Conservation (phyloP, 2,329 filamentous ascomycete genomes). For the Hymenotorrendiella dingleyae region DNA sequence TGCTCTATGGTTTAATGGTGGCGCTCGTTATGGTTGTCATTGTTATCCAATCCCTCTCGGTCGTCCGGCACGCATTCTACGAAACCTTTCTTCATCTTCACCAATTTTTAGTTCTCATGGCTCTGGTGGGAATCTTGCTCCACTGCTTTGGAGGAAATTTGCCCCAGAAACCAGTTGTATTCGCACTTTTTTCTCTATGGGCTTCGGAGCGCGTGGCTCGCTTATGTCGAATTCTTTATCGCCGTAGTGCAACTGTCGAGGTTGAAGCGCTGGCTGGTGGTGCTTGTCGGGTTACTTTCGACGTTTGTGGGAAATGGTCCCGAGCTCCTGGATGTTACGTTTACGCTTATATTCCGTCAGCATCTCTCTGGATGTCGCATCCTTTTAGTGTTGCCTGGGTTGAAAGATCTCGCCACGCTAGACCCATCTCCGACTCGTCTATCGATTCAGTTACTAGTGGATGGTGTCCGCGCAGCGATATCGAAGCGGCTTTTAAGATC, state of each 20-base stretch:
- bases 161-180: conserved; percentile 50
- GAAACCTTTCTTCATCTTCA: conserved; percentile 69
- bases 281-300: conserved; percentile 64
- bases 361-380: conserved; percentile 69
- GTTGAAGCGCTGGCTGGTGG: conserved; percentile 70
- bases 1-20: conserved; percentile 51
- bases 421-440: conserved; percentile 36
- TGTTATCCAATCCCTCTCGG: conserved; percentile 60
- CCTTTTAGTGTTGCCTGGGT: conserved; percentile 74
- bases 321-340: conserved; percentile 69
- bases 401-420: conserved; percentile 33
- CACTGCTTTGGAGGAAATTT: conserved; percentile 51
- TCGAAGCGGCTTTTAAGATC: conserved; percentile 2
- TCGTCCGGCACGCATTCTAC: conserved; percentile 70
- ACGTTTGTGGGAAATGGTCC: conserved; percentile 64
- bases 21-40: conserved; percentile 34
- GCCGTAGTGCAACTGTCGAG: conserved; percentile 64
- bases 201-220: conserved; percentile 54
- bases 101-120: conserved; percentile 53
- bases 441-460: background rate
- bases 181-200: conserved; percentile 61
- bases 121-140: conserved; percentile 59
- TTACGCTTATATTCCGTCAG: conserved; percentile 66
- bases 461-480: background rate
- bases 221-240: conserved; percentile 51